Evolutionary conservation across 805 yeast species (phyloP), one percentile per base, ranked within the genome.

Genomic region (Pichia manshurica): DNA sequence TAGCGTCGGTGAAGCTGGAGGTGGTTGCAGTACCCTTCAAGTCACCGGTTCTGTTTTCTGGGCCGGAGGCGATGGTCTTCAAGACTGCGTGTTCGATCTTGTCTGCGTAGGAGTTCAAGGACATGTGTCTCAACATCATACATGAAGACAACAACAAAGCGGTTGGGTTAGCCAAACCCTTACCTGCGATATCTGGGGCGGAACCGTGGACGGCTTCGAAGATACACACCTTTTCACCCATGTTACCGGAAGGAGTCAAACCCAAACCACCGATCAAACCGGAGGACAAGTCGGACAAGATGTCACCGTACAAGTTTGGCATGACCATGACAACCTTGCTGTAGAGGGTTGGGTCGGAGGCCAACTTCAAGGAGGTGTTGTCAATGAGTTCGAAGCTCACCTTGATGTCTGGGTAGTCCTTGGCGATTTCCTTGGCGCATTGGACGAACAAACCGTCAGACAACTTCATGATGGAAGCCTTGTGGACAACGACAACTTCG

Each of bases 171-270:
- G 99, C 99, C 68, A 87, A 81, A 67, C 96, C 95, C 79, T 93
- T 88, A 66, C 99, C 99, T 54, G 98, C 98, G 65, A 93, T 93
- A 70, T 93, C 99, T 61, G 99, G 99, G 55, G 99, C 99, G 50
- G 98, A 90, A 70, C 99, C 99, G 71, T 93, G 99, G 65, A 93
- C 99, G 56, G 99, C 99, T 81, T 93, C 99, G 70, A 93, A 93
- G 68, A 93, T 91, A 48, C 97, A 88, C 55, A 91, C 96, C 69
- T 87, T 84, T 78, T 88, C 87, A 77, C 99, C 99, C 90, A 93
- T 93, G 82, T 93, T 93, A 70, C 96, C 99, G 52, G 96, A 88
- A 58, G 99, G 99, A 53, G 99, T 93, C 69, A 93, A 81, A 73
- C 99, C 99, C 65, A 91, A 81, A 67, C 99, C 98, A 69, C 99